Conservation (phyloP, 371 early-diverging fungal species). For the Rhizomucor pusillus region DNA sequence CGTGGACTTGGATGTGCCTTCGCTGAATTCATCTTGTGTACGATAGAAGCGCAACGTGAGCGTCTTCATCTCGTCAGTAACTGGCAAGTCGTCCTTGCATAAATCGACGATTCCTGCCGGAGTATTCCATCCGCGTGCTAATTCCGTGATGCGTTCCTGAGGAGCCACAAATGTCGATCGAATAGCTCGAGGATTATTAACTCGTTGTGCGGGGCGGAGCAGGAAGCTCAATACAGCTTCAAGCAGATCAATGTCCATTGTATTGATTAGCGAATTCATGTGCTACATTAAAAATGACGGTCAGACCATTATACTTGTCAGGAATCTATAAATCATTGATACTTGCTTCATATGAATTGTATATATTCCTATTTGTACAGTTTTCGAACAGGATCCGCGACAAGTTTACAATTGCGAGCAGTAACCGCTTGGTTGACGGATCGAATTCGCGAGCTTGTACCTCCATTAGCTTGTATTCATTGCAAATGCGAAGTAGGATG, state of each 20-base stretch:
- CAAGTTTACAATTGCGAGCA: slow-evolving; percentile 74
- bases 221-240: slow-evolving; percentile 70
- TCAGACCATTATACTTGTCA: neutral
- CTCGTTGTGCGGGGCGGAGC: slow-evolving; percentile 81
- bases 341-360: slow-evolving; percentile 87
- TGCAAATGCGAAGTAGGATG: slow-evolving; percentile 67
- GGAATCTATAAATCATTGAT: neutral
- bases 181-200: slow-evolving; percentile 68
- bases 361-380: slow-evolving; percentile 92
- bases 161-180: slow-evolving; percentile 62
- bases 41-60: slow-evolving; percentile 68
- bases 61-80: slow-evolving; percentile 51
- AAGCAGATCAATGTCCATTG: slow-evolving; percentile 74
- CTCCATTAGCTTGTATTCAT: slow-evolving; percentile 60
- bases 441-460: slow-evolving; percentile 63
- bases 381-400: slow-evolving; percentile 86
- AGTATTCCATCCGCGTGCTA: slow-evolving; percentile 61
- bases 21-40: slow-evolving; percentile 17
- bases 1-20: slow-evolving; percentile 1
- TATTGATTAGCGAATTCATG: slow-evolving; percentile 65
- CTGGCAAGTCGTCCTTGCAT: slow-evolving; percentile 32
- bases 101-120: slow-evolving; percentile 47
- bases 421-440: slow-evolving; percentile 44
- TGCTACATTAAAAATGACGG: slow-evolving; percentile 51
- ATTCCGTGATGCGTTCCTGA: slow-evolving; percentile 59